Base-by-base conservation (phyloP, 2,329 filamentous ascomycete species). In the Cladobotryum protrusum region DNA sequence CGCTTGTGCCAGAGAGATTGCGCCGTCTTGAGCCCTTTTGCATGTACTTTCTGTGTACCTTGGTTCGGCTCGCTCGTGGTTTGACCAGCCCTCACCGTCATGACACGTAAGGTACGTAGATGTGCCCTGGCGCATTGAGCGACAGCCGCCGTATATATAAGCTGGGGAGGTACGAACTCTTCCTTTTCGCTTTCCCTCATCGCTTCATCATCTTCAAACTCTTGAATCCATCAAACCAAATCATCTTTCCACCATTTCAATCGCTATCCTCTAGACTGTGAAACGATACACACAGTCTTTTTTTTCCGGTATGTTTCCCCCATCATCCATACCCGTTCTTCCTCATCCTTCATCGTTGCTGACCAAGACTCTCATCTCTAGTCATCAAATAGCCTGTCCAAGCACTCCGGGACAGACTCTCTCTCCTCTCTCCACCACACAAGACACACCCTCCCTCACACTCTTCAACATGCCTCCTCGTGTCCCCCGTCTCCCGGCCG, bases 401-500 rank as follows among this genome's bases (percentile, higher is more conserved):
- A n/a, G n/a, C 19, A 43, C 41, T 43, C 20, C 20, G 20, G 7
- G 20, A 24, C 20, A 24, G 7, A 43, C 41, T 2, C 19, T 24
- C n/a, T n/a, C 41, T 24, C 18, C n/a, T 29, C 6, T 20, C 5
- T 18, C 12, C 45, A 47, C 13, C 36, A 41, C 18, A 34, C 12
- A 46, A 12, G 3, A 35, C 33, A n/a, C 7, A n/a, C 14, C 6
- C 14, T 17, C 17, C 17, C 43, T 19, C 32, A 14, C 19, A 19
- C 32, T 20, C 6, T 24, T 41, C 65, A 74, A 53, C 56, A 80
- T 80, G 77, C 71, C 74, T 55, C 55, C 57, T 52, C 66, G 68
- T 53, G 57, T 71, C 8, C 66, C 68, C 59, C 72, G 71, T 61
- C 72, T 82, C 50, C 77, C 78, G 56, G 67, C 67, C 50, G 71